Percentiles rank a stretch among this genome's conserved stretches.
phyloP scores from a whole-genome alignment of 1,284 basidiomycete species.

The Lignosus rhinocerotis region DNA sequence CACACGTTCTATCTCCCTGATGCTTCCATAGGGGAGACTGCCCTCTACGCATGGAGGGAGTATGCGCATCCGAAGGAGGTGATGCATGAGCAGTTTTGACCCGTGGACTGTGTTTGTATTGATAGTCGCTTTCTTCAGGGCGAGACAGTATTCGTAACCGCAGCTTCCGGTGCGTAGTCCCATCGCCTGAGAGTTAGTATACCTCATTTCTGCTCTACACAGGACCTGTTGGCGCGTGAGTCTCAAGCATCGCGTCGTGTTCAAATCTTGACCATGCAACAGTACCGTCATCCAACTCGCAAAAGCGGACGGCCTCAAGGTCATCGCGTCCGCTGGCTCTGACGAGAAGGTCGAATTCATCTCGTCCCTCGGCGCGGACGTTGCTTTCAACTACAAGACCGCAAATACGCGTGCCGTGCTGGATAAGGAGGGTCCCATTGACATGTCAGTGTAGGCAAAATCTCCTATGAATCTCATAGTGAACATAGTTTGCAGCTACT shows the following conservation, averaged over 20 bases:
- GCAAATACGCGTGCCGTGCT: slow-evolving; percentile 51
- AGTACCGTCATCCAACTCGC: slow-evolving; percentile 59
- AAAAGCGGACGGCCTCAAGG: slow-evolving; percentile 61
- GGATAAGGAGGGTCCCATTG: slow-evolving; percentile 54
- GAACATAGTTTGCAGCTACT: slow-evolving; percentile 36
- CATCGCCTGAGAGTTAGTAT: neutral
- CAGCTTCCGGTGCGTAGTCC: slow-evolving; percentile 20
- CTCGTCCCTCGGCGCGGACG: slow-evolving; percentile 63
- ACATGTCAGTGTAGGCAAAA: slow-evolving; percentile 36
- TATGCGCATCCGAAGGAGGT: slow-evolving; percentile 25
- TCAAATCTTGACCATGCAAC: neutral
- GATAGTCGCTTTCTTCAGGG: slow-evolving; percentile 10
- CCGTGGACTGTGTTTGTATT: neutral
- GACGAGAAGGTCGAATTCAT: slow-evolving; percentile 68
- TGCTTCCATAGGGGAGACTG: slow-evolving; percentile 24
- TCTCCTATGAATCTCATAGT: slow-evolving; percentile 20
- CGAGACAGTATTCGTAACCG: slow-evolving; percentile 27
- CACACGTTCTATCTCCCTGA: neutral
- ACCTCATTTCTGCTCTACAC: neutral
- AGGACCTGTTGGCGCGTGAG: slow-evolving; percentile 26
- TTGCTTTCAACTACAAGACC: slow-evolving; percentile 75
- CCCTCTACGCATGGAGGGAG: slow-evolving; percentile 29
- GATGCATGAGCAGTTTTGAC: no score
- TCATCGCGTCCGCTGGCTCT: slow-evolving; percentile 73
- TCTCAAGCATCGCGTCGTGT: neutral